Evolutionary conservation across 2,329 filamentous ascomycete species (phyloP).

Genomic region (Plectosphaerella cucumerina): DNA sequence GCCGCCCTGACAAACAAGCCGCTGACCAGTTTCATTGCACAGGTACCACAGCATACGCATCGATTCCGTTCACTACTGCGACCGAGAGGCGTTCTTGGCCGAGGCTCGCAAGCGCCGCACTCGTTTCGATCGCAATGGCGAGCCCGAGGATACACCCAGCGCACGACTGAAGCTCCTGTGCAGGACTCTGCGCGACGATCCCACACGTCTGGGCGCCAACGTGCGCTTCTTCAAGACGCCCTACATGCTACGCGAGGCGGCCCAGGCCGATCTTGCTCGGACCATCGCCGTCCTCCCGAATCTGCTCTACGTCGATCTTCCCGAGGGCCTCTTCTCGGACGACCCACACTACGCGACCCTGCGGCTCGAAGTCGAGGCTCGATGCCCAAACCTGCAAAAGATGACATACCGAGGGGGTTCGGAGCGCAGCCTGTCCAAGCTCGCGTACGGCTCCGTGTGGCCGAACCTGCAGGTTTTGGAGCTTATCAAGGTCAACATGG

Average conservation of each 20-base stretch:
- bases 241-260: conserved; percentile 90
- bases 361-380: conserved; percentile 76
- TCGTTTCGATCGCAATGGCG: conserved; percentile 70
- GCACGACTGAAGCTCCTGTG: conserved; percentile 74
- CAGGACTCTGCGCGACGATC: conserved; percentile 76
- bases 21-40: conserved; percentile 12
- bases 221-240: conserved; percentile 83
- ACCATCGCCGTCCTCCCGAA: conserved; percentile 82
- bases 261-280: conserved; percentile 77
- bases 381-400: conserved; percentile 80
- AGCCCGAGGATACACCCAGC: conserved; percentile 75
- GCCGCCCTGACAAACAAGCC: conserved; percentile 3
- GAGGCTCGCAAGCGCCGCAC: conserved; percentile 73
- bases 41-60: conserved; percentile 90
- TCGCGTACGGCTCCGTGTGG: conserved; percentile 66
- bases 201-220: conserved; percentile 60
- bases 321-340: conserved; percentile 80
- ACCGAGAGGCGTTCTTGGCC: conserved; percentile 75
- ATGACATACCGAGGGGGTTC: conserved; percentile 81
- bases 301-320: conserved; percentile 84
- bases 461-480: conserved; percentile 69
- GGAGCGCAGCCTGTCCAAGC: conserved; percentile 69
- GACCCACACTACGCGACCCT: conserved; percentile 71
- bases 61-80: conserved; percentile 91
- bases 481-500: conserved; percentile 62